Conservation (phyloP, 2,329 filamentous ascomycete species). For the Periconia digitata region DNA sequence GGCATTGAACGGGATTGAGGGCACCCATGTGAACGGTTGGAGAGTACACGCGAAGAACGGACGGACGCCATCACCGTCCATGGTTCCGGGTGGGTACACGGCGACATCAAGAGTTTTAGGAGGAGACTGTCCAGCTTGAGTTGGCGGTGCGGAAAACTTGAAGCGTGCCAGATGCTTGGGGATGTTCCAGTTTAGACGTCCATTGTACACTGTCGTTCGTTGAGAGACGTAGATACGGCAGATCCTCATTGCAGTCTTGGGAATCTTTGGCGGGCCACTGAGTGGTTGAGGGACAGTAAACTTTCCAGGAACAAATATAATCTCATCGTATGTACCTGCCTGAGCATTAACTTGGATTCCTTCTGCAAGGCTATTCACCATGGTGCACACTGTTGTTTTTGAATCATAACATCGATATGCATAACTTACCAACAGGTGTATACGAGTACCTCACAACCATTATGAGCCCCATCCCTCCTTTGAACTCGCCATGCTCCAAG, state of each 20-base stretch:
- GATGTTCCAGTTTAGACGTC: conserved; percentile 39
- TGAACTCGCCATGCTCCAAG: conserved; percentile 21
- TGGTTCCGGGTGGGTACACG: conserved; percentile 26
- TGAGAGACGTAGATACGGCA: conserved; percentile 38
- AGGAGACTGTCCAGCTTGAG: conserved; percentile 13
- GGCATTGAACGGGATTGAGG: conserved; percentile 25
- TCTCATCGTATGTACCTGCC: conserved; percentile 35
- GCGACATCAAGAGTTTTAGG: conserved; percentile 24
- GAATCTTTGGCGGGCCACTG: conserved; percentile 17
- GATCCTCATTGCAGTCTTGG: conserved; percentile 31
- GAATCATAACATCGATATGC: background rate
- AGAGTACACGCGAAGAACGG: conserved; percentile 32
- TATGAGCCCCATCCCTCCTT: conserved; percentile 28
- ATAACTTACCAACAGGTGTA: conserved; percentile 35
- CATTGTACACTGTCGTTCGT: conserved; percentile 35
- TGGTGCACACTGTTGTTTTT: background rate
- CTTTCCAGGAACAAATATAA: conserved; percentile 33
- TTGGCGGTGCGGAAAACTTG: conserved; percentile 29
- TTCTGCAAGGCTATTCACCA: background rate
- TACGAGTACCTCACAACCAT: conserved; percentile 33
- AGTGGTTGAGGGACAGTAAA: conserved; percentile 27
- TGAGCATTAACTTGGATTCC: background rate
- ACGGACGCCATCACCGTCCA: conserved; percentile 20
- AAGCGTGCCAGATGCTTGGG: conserved; percentile 40
- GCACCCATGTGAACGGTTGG: conserved; percentile 30